Base-by-base conservation (phyloP, 164 flowering plant genomes). In the Annona squamosa region DNA sequence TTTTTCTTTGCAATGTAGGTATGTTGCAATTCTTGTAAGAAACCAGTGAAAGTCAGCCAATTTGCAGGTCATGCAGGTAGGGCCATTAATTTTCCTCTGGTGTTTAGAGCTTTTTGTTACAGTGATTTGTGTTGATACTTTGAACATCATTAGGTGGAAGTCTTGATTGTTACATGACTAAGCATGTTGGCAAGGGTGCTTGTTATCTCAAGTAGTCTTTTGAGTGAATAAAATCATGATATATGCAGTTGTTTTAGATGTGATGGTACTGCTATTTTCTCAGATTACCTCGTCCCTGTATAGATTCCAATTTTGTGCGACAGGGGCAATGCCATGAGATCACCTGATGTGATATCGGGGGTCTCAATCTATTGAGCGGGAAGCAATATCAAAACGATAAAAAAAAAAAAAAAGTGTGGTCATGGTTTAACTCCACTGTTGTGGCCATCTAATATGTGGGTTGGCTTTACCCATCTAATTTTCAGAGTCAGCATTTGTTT, bases 31-130 rank as follows among this genome's bases (percentile, higher is more conserved):
- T 84, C 88, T 73, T 92, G 98, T 80, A 91, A 84, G 84, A 92
- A 86, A 79, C 91, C 96, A 71, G 78, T 92, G 76, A 92, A 85
- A 86, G 86, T 86, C 74, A 91, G 94, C 73, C 96, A 89, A 74
- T 92, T 83, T 80, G 87, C 90, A 61, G 81, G 84, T 71, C 98
- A 92, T 87, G 86, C 96, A 92, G 98, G 97, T 92, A 67, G 61
- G 76, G 43, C n/a, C 42, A 48, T 67, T 71, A 46, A 46, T 17
- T 59, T 43, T 46, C 5, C 1, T 62, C 2, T 52, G 5, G 41
- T 69, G 46, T 42, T 66, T 44, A 66, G 68, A 66, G 16, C 12
- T n/a, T 44, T 44, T 42, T 43, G 68, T 44, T 66, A 44, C 47
- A 66, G 16, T 42, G 46, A 41, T 42, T 44, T 9, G 13, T 52